Base-by-base conservation (phyloP, 306 rosid species). In the Quercus ilex region DNA sequence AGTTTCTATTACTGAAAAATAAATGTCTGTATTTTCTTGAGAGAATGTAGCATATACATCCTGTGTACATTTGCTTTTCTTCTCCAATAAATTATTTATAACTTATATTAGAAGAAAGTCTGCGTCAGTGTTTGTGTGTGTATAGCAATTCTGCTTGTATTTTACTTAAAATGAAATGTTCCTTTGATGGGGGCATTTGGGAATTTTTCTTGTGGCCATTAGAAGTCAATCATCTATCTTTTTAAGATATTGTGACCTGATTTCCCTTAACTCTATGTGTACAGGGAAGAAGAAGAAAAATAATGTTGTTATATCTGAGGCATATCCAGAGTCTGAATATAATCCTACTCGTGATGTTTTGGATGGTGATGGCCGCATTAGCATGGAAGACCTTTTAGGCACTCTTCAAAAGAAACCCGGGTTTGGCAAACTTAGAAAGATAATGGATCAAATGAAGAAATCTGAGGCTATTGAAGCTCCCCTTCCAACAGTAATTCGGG, bases 251-350 rank as follows among this genome's bases (percentile, higher is more conserved):
- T 33, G 72, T 18, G n/a, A 35, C 52, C 19, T 28, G 23, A 33
- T 67, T 67, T 33, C 52, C 6, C 21, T 35, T 21, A 10, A 67
- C 72, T 18, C 10, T 67, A 19, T 67, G 5, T 35, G 2, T 33
- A 60, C 83, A 91, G 97, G 87, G 86, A 89, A 87, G 80, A 88
- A 79, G 82, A 83, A 74, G 82, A 89, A 52, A n/a, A 86, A 71
- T 60, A 35, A 81, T 75, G 79, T 62, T 82, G 86, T 88, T 51
- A 62, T 88, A 75, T 78, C 93, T 6, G 97, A 92, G 86, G 92
- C 85, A 38, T 90, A 92, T 90, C 97, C 94, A 1, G 98, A 92
- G 84, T 91, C 97, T 1, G 99, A 95, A 83, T 90, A 85, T 83
- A 92, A 95, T 82, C 97, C 97, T 77, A 91, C 80, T 67, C 86